Evolutionary conservation across 164 flowering plant species (phyloP), one percentile per base, ranked within the genome.

Genomic region (Vitis amurensis): DNA sequence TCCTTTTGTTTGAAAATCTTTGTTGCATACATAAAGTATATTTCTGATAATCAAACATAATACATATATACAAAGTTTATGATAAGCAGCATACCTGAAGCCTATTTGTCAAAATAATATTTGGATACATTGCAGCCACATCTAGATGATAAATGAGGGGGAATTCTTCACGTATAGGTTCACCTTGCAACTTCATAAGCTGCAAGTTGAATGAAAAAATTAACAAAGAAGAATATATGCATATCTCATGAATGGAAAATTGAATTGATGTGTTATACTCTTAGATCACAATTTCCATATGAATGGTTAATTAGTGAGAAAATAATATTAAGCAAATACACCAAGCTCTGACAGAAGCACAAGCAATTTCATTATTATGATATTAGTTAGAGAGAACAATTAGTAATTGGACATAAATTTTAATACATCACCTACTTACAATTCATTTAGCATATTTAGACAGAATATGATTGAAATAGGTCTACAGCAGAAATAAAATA

Each of bases 101-200:
- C 86, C 99, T 86, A 82, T 96, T 96, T 55, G 99, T 96, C 71
- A 96, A 79, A 71, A 96, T 96, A 73, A 96, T 96, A 76, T 96
- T 96, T 49, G 99, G 99, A 79, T 96, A 96, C 99, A 96, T 96
- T 60, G 99, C 99, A 72, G 99, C 99, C 64, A 96, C 99, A 86
- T 96, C 99, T 23, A 96, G 82, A 83, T 96, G 99, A 85, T 96
- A 96, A 68, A 96, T 93, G 60, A 96, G 92, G 51, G 99, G 99
- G 76, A 87, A 75, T 72, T 96, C 99, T 73, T 91, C 97, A 49
- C 97, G 93, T 37, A 78, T 55, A 56, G 97, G 97, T 62, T 84
- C 89, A 77, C 89, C 92, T 70, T 85, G 82, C 79, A 96, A 80
- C 17, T 52, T 84, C 67, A 73, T 66, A 70, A 95, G 99, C 99